Evolutionary conservation across 2,329 filamentous ascomycete species (phyloP), one percentile per base, ranked within the genome.

Genomic region (Sporothrix brunneoviolacea): DNA sequence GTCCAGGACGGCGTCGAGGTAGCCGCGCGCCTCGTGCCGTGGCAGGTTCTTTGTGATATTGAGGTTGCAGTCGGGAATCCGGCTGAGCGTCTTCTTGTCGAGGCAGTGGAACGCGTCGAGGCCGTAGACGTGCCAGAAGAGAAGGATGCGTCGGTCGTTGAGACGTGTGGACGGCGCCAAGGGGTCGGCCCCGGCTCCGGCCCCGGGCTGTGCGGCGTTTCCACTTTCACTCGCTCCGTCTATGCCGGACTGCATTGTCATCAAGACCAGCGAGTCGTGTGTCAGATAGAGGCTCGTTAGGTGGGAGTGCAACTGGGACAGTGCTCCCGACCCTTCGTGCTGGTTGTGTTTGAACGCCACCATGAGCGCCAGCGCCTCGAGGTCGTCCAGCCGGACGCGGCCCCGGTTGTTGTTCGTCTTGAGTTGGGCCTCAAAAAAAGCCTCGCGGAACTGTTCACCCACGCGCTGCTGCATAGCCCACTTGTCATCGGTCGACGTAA

Each of bases 221-320:
- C 33, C 35, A 19, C 30, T 35, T 12, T 18, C 24, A 32, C 46
- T 22, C 9, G 28, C 24, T 0, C 48, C 43, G 37, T 48, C 32
- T 13, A 54, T 51, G 16, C 52, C 52, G 10, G 52, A 54, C 39
- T 54, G 52, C 52, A 54, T 43, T 7, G 55, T 57, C 60, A 60
- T 58, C 30, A 62, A 40, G 2, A 61, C 58, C 7, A 61, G 55
- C 27, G 60, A 56, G 48, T 61, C 57, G 37, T 57, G 59, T 4
- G 54, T 59, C 30, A 61, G 46, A 35, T 59, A 60, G 8, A 61
- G 44, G 4, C 39, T 48, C 8, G 53, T 56, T 6, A 62, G 42
- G 19, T 57, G 50, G 8, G 40, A 49, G 12, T 43, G 41, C 28
- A 53, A 33, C 19, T 46, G 36, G 32, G 7, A 15, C 24, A 28